Base-by-base conservation (phyloP, 352 stramenopile genomes). In the Globisporangium canariense region DNA sequence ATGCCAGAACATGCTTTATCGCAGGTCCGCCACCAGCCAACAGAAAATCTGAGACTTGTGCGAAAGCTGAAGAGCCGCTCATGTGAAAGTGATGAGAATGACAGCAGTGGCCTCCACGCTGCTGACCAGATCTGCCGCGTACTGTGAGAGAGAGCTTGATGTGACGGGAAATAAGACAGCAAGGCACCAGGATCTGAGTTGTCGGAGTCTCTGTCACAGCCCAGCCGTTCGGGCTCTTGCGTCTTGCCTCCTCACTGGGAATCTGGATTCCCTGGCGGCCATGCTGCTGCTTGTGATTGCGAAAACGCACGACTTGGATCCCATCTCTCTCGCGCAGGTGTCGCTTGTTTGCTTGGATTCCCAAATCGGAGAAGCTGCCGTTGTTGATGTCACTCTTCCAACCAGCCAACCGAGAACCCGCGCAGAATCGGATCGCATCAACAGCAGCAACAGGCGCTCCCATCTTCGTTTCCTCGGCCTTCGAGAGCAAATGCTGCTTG, bases 281-380 rank as follows among this genome's bases (percentile, higher is more conserved):
- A 18, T 34, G 20, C 47, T 5, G 14, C 11, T 28, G 25, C 16
- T 22, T 54, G 2, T 56, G 51, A 58, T 58, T 58, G 51, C 51
- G 51, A 58, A 58, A 58, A 58, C 51, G 30, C 28, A 11, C 43
- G 9, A 14, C 38, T 30, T 16, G 51, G 51, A 40, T 58, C 51
- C 51, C 51, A 58, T 58, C 32, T 46, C 52, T 58, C 49, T 32
- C 52, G 32, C 18, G 51, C 34, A 58, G 28, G 32, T 46, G 30
- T 43, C 51, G 51, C 18, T 41, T 14, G 30, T 32, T 9, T 56
- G 25, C 49, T 22, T 9, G 18, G n/a, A 22, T 53, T 3, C 46
- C 28, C 22, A 11, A 28, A 28, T 28, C 2, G 25, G 25, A 28
- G 25, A 30, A 36, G 13, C 20, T 18, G 51, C 28, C 13, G 25